These are phyloP conservation scores for Albifimbria verrucaria DNA, from an alignment of 2,329 filamentous ascomycete genomes.

Conservation along the genomic window DNA sequence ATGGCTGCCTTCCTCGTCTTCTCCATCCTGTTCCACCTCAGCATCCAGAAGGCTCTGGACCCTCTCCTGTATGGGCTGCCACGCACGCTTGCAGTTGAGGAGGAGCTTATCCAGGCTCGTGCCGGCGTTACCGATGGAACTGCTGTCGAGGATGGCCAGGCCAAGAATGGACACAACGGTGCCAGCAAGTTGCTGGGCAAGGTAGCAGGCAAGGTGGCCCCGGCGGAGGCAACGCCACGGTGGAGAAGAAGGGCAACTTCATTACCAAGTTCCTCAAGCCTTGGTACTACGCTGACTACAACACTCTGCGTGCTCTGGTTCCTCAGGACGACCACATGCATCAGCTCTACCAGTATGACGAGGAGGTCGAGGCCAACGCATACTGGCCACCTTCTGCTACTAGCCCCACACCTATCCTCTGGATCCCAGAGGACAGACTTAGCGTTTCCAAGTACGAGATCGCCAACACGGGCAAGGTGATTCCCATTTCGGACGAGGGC, in stretches of 20 bases:
- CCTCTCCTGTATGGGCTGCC: slow-evolving; percentile 72
- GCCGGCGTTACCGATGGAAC: slow-evolving; percentile 21
- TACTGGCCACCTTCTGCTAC: slow-evolving; percentile 71
- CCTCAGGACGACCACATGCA: slow-evolving; percentile 51
- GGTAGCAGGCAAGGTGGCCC: too few species aligned
- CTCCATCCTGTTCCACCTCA: slow-evolving; percentile 72
- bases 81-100: slow-evolving; percentile 50
- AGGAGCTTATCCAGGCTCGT: slow-evolving; percentile 33
- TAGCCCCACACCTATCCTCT: slow-evolving; percentile 60
- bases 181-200: slow-evolving; percentile 10
- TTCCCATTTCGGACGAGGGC: slow-evolving; percentile 70
- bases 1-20: slow-evolving; percentile 76
- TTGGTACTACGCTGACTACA: slow-evolving; percentile 71
- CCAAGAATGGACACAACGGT: slow-evolving; percentile 6
- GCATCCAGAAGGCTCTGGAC: slow-evolving; percentile 64
- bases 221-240: slow-evolving; percentile 13
- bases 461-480: slow-evolving; percentile 60
- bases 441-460: slow-evolving; percentile 72
- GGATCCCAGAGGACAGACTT: slow-evolving; percentile 70
- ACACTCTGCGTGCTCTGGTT: slow-evolving; percentile 66
- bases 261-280: slow-evolving; percentile 67
- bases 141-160: slow-evolving; percentile 17
- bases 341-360: slow-evolving; percentile 54
- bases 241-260: slow-evolving; percentile 48
- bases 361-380: slow-evolving; percentile 61